Base-by-base conservation (phyloP, 306 rosid species). In the Mimosa bimucronata region DNA sequence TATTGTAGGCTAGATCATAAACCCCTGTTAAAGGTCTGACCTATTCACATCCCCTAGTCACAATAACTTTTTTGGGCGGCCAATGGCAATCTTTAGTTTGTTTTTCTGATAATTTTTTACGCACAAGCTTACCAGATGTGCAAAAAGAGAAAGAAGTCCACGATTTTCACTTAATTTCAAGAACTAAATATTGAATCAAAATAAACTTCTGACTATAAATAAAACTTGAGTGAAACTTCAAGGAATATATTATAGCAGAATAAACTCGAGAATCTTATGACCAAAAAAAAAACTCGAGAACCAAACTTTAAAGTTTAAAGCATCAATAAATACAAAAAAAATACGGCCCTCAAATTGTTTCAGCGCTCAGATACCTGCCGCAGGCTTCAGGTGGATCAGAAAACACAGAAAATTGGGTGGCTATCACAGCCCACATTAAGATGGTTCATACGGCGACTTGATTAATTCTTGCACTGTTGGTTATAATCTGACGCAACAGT, bases 351-450 rank as follows among this genome's bases (percentile, higher is more conserved):
- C 61, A 55, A 21, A 21, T 9, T 9, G 62, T 55, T 12, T 21
- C 29, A 55, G 19, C 25, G 25, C 60, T n/a, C 31, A n/a, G n/a
- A 45, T 31, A 52, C 31, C 45, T 50, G 34, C 5, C 34, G 9
- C 23, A 53, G 66, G 30, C 60, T 73, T 11, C 46, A 66, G 73
- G 71, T 67, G 65, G 77, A 19, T 50, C 68, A 73, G n/a, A 40
- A 65, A 48, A 80, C 25, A 68, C 57, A 64, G 75, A 77, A 40
- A 29, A 53, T 45, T 26, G 55, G 46, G 31, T 9, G 77, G 73
- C 41, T 30, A 62, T 21, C 45, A 52, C 19, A 50, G 23, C 40
- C 52, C 75, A 77, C 28, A 66, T 38, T 31, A 12, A n/a, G 57
- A 38, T 65, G 23, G 66, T 62, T 53, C 48, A 62, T 48, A 34